Conservation (phyloP, 345 rosid genomes). For the Gossypium raimondii region DNA sequence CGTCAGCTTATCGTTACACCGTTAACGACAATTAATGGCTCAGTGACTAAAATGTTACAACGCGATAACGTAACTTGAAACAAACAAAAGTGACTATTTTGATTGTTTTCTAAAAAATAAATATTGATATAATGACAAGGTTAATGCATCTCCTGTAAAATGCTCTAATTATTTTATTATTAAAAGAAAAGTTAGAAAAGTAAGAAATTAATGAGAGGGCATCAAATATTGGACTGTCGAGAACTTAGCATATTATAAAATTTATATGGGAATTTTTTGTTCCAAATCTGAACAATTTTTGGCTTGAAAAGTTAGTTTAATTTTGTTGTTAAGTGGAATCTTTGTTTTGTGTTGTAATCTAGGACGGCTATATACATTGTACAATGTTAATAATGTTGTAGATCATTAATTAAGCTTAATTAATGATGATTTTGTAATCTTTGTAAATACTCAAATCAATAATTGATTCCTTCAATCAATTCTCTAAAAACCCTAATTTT, state of each 20-base stretch:
- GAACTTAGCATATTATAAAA: no score
- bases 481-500: background rate
- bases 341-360: background rate
- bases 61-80: no score
- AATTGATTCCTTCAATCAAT: background rate
- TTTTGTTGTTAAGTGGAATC: background rate
- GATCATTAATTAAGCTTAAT: background rate
- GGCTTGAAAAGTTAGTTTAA: background rate
- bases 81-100: no score
- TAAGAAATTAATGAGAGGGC: background rate
- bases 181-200: background rate
- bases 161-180: background rate
- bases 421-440: background rate
- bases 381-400: background rate
- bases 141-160: conserved; percentile 5
- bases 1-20: no score
- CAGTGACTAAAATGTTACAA: no score
- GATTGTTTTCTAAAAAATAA: no score
- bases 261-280: background rate
- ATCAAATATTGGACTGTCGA: background rate
- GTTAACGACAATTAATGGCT: no score
- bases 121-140: no score
- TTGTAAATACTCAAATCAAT: background rate
- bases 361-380: conserved; percentile 5
- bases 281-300: background rate